A percentile compares a stretch with the other conserved stretches of the same genome.
phyloP scores from a whole-genome alignment of 352 stramenopile species.

The Phytophthora hybrid region DNA sequence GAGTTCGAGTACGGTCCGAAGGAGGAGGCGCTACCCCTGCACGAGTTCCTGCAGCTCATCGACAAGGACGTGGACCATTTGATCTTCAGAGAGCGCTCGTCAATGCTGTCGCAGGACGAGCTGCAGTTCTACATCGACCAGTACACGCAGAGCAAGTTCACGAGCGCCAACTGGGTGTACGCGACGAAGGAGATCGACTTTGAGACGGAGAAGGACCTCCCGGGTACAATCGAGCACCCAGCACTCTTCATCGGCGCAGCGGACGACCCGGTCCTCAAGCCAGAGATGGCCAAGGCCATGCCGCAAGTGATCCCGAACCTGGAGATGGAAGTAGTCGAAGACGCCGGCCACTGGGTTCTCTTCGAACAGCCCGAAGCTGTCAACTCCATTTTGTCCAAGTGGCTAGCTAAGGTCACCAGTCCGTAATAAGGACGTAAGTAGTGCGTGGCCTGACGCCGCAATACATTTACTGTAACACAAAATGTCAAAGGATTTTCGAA shows the following conservation, averaged over 20 bases:
- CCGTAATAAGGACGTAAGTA: slow-evolving; percentile 4
- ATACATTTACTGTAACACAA: neutral
- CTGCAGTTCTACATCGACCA: slow-evolving; percentile 53
- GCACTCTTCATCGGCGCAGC: slow-evolving; percentile 53
- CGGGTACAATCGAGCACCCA: slow-evolving; percentile 42
- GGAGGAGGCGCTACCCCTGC: slow-evolving; percentile 30
- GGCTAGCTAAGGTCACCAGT: slow-evolving; percentile 41
- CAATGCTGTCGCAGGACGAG: slow-evolving; percentile 50
- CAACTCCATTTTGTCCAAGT: slow-evolving; percentile 49
- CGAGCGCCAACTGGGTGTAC: slow-evolving; percentile 48
- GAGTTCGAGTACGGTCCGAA: slow-evolving; percentile 33
- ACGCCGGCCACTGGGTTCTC: slow-evolving; percentile 52
- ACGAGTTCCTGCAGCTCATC: slow-evolving; percentile 36
- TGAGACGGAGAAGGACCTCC: slow-evolving; percentile 47
- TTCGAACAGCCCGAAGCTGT: slow-evolving; percentile 50
- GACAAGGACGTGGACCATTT: slow-evolving; percentile 38
- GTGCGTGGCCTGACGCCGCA: neutral
- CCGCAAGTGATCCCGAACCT: slow-evolving; percentile 50
- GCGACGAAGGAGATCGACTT: slow-evolving; percentile 53
- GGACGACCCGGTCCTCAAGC: slow-evolving; percentile 55
- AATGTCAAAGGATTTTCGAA: neutral
- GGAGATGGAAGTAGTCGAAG: slow-evolving; percentile 45
- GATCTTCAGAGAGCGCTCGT: slow-evolving; percentile 44
- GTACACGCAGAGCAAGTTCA: slow-evolving; percentile 52
- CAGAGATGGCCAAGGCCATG: slow-evolving; percentile 54